Conservation (phyloP, 352 stramenopile genomes). For the Phytophthora tubulina region DNA sequence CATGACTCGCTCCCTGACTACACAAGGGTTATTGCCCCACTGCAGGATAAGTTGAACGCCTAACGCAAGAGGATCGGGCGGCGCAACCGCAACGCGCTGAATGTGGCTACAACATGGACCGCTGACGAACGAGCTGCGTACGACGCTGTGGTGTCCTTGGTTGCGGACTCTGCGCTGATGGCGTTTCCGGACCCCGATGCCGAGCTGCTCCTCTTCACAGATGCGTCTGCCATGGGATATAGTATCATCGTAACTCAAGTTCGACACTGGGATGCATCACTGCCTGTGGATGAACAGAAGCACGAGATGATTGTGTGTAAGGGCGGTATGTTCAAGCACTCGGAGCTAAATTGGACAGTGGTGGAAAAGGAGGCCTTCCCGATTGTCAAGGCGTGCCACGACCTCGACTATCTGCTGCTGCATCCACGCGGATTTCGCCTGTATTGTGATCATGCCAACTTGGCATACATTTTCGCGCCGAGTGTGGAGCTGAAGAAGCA, state of each 20-base stretch:
- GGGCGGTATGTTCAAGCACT: constrained; percentile 3
- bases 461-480: not conserved
- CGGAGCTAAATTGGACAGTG: not conserved
- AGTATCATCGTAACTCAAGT: not conserved
- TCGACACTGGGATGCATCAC: not conserved
- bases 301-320: constrained; percentile 6
- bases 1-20: constrained; percentile 1
- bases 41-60: not conserved
- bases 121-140: not conserved
- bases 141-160: not conserved
- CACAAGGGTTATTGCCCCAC: not conserved
- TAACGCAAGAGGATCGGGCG: not conserved
- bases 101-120: not conserved
- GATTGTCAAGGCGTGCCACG: constrained; percentile 1
- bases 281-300: not conserved
- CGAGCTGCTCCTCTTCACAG: not conserved
- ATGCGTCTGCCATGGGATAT: not conserved
- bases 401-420: not conserved
- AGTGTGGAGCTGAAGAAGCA: not conserved
- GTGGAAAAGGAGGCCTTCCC: constrained; percentile 13
- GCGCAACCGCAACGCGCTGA: not conserved
- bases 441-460: not conserved
- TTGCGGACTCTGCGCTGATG: not conserved
- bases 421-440: not conserved
- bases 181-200: not conserved